These are phyloP conservation scores for Endotrypanum monterogeii DNA, from an alignment of 208 protist species.

Conservation along the genomic window DNA sequence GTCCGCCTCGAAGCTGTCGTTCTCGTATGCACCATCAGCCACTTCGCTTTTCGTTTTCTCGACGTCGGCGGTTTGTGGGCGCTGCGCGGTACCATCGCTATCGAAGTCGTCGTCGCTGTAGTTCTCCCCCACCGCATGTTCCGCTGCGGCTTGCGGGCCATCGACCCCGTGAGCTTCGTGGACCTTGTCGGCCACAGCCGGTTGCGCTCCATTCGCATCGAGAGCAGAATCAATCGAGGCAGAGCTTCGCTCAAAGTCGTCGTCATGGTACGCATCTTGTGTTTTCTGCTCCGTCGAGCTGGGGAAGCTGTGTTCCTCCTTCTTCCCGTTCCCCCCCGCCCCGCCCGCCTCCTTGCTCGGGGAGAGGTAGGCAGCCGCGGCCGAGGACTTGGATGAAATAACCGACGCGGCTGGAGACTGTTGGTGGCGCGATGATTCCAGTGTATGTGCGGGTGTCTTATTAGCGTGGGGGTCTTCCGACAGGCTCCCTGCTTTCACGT, in stretches of 20 bases:
- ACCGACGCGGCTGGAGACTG: background rate
- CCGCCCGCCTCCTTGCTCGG: background rate
- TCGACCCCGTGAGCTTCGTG: background rate
- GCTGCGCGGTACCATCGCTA: background rate
- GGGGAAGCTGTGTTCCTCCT: background rate
- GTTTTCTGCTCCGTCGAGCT: conserved; percentile 13
- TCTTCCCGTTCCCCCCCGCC: background rate
- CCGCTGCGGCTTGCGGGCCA: too few species aligned
- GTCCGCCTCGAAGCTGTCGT: conserved; percentile 25
- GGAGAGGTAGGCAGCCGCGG: conserved; percentile 14
- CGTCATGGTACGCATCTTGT: conserved; percentile 6
- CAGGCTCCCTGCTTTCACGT: background rate
- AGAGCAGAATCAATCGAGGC: background rate
- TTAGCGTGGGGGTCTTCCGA: conserved; percentile 27
- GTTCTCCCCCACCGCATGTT: background rate
- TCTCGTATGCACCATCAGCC: conserved; percentile 18
- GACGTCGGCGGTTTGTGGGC: conserved; percentile 6
- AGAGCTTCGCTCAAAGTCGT: background rate
- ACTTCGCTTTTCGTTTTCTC: background rate
- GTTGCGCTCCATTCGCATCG: background rate
- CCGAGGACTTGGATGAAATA: conserved; percentile 7
- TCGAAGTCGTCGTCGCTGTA: conserved; percentile 16
- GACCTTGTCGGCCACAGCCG: background rate
- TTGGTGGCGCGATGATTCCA: conserved; percentile 2
- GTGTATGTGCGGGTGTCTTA: conserved; percentile 43